A percentile compares a stretch with the other conserved stretches of the same genome.
Conservation (phyloP, 257 asterid species). For the Scutellaria baicalensis region DNA sequence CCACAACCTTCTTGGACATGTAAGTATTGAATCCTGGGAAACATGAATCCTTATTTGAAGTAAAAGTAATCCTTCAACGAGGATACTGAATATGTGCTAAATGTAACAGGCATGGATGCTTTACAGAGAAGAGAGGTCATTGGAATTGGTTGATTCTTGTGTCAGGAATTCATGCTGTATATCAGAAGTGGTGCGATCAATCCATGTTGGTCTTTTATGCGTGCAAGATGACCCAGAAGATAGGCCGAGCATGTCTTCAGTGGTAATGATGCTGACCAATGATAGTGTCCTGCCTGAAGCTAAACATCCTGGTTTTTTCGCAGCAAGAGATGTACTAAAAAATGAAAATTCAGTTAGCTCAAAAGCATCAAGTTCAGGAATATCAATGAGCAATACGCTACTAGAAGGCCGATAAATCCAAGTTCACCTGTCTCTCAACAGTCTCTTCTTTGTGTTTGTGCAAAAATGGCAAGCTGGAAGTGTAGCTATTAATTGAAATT, state of each 20-base stretch:
- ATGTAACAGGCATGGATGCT: slow-evolving; percentile 36
- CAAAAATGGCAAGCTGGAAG: no score
- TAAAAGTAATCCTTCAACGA: background rate
- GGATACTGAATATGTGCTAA: no score
- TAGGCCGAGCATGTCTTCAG: slow-evolving; percentile 23
- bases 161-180: background rate
- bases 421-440: no score
- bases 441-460: no score
- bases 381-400: background rate
- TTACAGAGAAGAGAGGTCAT: slow-evolving; percentile 18
- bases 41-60: background rate
- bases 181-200: slow-evolving; percentile 6
- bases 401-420: background rate
- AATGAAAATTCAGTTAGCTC: background rate
- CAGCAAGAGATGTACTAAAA: background rate
- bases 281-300: slow-evolving; percentile 15
- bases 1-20: slow-evolving; percentile 41
- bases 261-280: slow-evolving; percentile 21
- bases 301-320: slow-evolving; percentile 23
- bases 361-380: background rate
- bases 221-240: slow-evolving; percentile 22
- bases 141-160: slow-evolving; percentile 17
- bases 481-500: no score
- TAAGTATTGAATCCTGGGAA: slow-evolving; percentile 1
- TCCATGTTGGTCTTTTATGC: slow-evolving; percentile 24